These are phyloP conservation scores for Diaporthe vaccinii DNA, from an alignment of 2,329 filamentous ascomycete genomes.

Conservation along the genomic window DNA sequence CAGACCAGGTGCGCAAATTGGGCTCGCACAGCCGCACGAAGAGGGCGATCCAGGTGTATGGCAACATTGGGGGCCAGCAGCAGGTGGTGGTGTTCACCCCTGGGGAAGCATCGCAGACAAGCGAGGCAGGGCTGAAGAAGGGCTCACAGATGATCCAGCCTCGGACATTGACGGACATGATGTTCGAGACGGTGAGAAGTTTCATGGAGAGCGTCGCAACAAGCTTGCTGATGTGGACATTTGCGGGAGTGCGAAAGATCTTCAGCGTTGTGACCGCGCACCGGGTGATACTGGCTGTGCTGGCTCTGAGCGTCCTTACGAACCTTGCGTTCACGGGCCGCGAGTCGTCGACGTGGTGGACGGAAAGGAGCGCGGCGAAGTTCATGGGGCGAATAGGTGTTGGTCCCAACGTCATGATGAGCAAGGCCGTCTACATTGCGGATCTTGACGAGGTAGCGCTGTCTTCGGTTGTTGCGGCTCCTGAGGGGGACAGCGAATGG, in stretches of 20 bases:
- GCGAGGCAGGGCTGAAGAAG: slow-evolving; percentile 54
- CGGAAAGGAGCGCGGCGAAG: slow-evolving; percentile 81
- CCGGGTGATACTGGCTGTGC: slow-evolving; percentile 77
- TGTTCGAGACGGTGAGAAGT: slow-evolving; percentile 80
- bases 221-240: slow-evolving; percentile 82
- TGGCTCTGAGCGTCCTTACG: slow-evolving; percentile 76
- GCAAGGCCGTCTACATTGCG: slow-evolving; percentile 84
- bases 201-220: slow-evolving; percentile 81
- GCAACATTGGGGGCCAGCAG: slow-evolving; percentile 77
- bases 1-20: slow-evolving; percentile 82
- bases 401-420: slow-evolving; percentile 83
- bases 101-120: slow-evolving; percentile 51
- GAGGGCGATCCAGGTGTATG: slow-evolving; percentile 84
- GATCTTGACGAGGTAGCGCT: slow-evolving; percentile 79
- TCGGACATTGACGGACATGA: slow-evolving; percentile 75
- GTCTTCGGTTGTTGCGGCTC: slow-evolving; percentile 51
- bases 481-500: slow-evolving; percentile 64
- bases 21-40: slow-evolving; percentile 81
- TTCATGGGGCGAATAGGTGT: slow-evolving; percentile 90
- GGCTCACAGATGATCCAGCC: slow-evolving; percentile 69
- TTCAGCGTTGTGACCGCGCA: slow-evolving; percentile 81
- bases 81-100: slow-evolving; percentile 73
- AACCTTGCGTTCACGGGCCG: slow-evolving; percentile 84
- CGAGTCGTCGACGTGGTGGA: slow-evolving; percentile 84
- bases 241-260: slow-evolving; percentile 74